Evolutionary conservation across 1,284 basidiomycete species (phyloP), one percentile per base, ranked within the genome.

Genomic region (Clitocybe nebularis): DNA sequence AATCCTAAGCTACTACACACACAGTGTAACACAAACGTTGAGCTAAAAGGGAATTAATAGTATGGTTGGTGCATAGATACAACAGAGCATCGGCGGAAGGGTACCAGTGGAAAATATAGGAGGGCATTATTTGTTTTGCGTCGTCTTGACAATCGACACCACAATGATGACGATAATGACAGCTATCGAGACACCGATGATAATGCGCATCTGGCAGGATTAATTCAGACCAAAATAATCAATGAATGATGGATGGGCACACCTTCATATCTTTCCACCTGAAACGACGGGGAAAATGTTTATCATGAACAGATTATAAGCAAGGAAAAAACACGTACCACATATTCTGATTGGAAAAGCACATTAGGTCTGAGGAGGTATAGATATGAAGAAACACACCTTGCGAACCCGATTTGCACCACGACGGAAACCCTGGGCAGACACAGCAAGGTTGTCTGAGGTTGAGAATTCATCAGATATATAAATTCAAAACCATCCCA

Each of bases 191-290:
- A 89, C 74, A 40, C 82, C 90, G 58, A 96, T 94, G 62, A 91
- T 88, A 63, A 91, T 79, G 64, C 89, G 83, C 89, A 91, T 92
- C 87, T 89, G n/a, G n/a, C n/a, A n/a, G n/a, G n/a, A 57, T 5
- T 33, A 22, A 41, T 46, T n/a, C 16, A 23, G 11, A 29, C 29
- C n/a, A 32, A 59, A 53, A 51, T 47, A 10, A 26, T 25, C 14
- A 25, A 14, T 17, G 29, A 29, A 26, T 42, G 24, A 47, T 17
- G 7, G 5, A 43, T 25, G 24, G 25, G 10, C 74, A 38, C 40
- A 85, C 86, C 81, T 93, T 93, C 89, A 94, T 95, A 67, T 96
- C 93, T 66, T 95, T 94, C 93, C 91, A 94, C 89, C 89, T 92
- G 46, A 42, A 33, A n/a, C 38, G 35, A 29, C 38, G 28, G 26